phyloP scores from a whole-genome alignment of 2,329 filamentous ascomycete genomes.

The Colletotrichum tabaci region DNA sequence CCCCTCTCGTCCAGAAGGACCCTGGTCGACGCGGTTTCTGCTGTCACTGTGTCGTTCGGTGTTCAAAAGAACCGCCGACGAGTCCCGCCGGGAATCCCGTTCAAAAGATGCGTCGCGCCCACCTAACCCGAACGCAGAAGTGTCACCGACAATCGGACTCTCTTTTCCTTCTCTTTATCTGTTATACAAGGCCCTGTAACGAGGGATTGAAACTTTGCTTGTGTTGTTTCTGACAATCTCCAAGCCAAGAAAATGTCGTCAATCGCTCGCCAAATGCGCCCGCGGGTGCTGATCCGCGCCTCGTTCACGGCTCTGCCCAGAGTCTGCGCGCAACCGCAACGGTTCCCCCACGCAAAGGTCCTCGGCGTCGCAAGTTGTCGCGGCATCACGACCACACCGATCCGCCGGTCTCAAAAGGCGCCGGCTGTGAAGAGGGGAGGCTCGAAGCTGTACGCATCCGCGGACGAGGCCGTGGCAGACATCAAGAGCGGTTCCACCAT shows the following conservation, averaged over 20 bases:
- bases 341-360: slow-evolving; percentile 33
- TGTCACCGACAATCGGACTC: slow-evolving; percentile 26
- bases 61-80: slow-evolving; percentile 34
- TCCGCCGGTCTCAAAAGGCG: slow-evolving; percentile 32
- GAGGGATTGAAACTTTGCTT: background rate
- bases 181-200: background rate
- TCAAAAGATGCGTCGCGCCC: slow-evolving; percentile 42
- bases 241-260: slow-evolving; percentile 12
- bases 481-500: slow-evolving; percentile 79
- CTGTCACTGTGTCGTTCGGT: slow-evolving; percentile 21
- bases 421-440: slow-evolving; percentile 47
- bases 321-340: slow-evolving; percentile 31
- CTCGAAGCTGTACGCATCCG: slow-evolving; percentile 67
- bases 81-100: slow-evolving; percentile 13
- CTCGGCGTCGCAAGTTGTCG: slow-evolving; percentile 29
- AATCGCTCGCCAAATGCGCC: slow-evolving; percentile 34
- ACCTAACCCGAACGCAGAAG: slow-evolving; percentile 34
- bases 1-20: slow-evolving; percentile 9
- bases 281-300: slow-evolving; percentile 35
- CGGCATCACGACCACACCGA: slow-evolving; percentile 19
- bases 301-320: slow-evolving; percentile 17
- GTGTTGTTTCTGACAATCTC: background rate
- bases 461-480: slow-evolving; percentile 79
- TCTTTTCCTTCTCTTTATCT: slow-evolving; percentile 1
- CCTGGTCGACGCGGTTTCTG: slow-evolving; percentile 6